Percentiles rank a stretch among this genome's conserved stretches.
These are phyloP conservation scores for Fusarium solani-melongenae DNA, from an alignment of 2,329 filamentous ascomycete species.

Conservation along the genomic window DNA sequence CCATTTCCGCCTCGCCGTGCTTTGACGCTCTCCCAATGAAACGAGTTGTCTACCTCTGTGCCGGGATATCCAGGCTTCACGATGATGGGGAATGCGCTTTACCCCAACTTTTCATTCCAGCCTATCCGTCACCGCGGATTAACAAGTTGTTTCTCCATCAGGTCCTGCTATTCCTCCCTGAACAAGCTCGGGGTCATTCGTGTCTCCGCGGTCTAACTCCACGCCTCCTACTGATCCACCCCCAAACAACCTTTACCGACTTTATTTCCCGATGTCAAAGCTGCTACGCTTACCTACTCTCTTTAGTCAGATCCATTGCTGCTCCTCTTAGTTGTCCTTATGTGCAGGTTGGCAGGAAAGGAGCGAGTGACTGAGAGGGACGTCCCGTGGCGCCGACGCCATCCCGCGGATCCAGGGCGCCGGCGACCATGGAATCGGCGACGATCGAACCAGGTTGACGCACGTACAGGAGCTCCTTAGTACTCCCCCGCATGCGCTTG, in stretches of 20 bases:
- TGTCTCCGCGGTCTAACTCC: neutral
- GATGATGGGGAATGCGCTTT: neutral
- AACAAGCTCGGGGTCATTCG: neutral
- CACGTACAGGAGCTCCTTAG: neutral
- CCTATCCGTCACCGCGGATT: neutral
- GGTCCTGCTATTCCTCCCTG: neutral
- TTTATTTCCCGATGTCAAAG: neutral
- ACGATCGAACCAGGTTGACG: constrained; percentile 1
- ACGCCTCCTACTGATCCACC: neutral
- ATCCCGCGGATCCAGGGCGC: constrained; percentile 10
- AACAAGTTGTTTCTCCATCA: neutral
- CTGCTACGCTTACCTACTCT: neutral
- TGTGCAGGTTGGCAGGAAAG: neutral
- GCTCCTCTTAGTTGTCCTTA: neutral
- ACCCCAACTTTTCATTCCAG: neutral
- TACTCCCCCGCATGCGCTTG: neutral
- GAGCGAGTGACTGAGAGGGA: neutral
- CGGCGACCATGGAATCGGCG: neutral
- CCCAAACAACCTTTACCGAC: constrained; percentile 1
- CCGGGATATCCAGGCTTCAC: neutral
- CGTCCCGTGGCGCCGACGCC: neutral
- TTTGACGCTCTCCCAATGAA: neutral
- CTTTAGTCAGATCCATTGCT: neutral
- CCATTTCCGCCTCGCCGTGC: neutral
- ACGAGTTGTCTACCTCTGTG: neutral